Conservation (phyloP, 2,329 filamentous ascomycete species). For the Aspergillus brunneoviolaceus region DNA sequence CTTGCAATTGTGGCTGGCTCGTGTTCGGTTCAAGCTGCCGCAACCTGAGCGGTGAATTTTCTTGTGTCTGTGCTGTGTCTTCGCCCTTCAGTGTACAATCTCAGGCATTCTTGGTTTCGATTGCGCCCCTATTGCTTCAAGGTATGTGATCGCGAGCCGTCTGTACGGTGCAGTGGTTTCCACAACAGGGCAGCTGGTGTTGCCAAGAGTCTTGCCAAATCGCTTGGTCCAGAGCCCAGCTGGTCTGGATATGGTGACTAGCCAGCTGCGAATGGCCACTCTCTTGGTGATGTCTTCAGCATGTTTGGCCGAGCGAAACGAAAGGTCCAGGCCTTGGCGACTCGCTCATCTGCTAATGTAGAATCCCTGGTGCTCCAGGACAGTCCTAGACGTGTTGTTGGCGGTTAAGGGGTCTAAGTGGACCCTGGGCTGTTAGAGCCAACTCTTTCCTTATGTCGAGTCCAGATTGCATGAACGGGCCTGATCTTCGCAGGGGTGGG, state of each 20-base stretch:
- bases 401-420: slow-evolving; percentile 74
- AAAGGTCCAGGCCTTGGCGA: too few relatives aligned
- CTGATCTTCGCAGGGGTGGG: slow-evolving; percentile 58
- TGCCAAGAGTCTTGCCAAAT: too few relatives aligned
- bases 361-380: slow-evolving; percentile 63
- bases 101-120: too few relatives aligned
- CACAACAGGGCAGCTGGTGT: too few relatives aligned
- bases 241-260: too few relatives aligned
- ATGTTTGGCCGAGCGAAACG: too few relatives aligned
- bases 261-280: background rate
- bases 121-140: too few relatives aligned
- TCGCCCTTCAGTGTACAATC: background rate
- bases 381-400: slow-evolving; percentile 76
- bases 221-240: too few relatives aligned
- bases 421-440: slow-evolving; percentile 69
- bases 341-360: too few relatives aligned
- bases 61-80: background rate
- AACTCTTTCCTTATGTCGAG: background rate
- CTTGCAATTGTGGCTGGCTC: background rate
- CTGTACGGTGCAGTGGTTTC: too few relatives aligned
- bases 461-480: background rate
- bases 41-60: background rate
- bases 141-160: too few relatives aligned
- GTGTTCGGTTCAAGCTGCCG: background rate
- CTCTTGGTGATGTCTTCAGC: slow-evolving; percentile 2